Evolutionary conservation across 2,329 filamentous ascomycete species (phyloP).

Genomic region (Fusarium nelsonii): DNA sequence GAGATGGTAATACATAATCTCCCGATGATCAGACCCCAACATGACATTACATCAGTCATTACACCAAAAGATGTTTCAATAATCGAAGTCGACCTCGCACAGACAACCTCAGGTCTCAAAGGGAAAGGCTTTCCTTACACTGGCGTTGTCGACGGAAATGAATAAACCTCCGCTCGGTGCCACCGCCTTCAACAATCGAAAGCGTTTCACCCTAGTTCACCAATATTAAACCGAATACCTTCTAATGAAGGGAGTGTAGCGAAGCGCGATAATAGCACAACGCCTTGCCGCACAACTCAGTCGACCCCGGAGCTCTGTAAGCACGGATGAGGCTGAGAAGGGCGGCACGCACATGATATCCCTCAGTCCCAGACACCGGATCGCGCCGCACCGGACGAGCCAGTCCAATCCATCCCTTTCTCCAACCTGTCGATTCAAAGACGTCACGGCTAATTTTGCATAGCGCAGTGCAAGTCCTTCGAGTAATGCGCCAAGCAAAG

Average conservation of each 20-base stretch:
- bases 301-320: conserved; percentile 30
- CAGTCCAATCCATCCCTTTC: conserved; percentile 22
- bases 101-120: conserved; percentile 19
- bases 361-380: conserved; percentile 31
- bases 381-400: conserved; percentile 34
- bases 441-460: conserved; percentile 13
- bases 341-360: conserved; percentile 19
- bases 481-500: conserved; percentile 32
- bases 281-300: conserved; percentile 12
- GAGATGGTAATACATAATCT: conserved; percentile 22
- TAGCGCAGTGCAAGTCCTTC: neutral
- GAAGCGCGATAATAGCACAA: neutral
- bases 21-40: conserved; percentile 22
- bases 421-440: neutral
- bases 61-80: conserved; percentile 17
- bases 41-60: conserved; percentile 19
- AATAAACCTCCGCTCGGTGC: conserved; percentile 26
- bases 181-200: conserved; percentile 15
- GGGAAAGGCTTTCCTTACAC: neutral
- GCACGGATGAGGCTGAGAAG: conserved; percentile 31
- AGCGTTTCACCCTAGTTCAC: conserved; percentile 9
- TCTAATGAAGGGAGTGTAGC: conserved; percentile 14
- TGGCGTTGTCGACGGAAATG: conserved; percentile 33
- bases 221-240: neutral
- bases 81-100: conserved; percentile 26